A percentile compares a stretch with the other conserved stretches of the same genome.
phyloP scores from a whole-genome alignment of 2,329 filamentous ascomycete species.

The Clonostachys rosea region DNA sequence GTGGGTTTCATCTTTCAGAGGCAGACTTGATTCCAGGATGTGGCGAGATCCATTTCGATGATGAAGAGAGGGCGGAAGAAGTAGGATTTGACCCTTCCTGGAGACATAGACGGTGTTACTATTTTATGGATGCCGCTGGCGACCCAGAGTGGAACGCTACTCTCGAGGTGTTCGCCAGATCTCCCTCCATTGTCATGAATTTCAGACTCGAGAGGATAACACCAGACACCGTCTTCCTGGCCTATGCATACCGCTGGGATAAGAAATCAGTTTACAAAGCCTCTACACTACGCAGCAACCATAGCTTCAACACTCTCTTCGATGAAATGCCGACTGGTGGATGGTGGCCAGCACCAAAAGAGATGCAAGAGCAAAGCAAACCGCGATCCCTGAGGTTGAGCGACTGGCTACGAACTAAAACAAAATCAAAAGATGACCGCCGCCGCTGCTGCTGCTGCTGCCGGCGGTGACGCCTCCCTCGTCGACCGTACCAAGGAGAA shows the following conservation, averaged over 20 bases:
- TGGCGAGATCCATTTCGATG: no score
- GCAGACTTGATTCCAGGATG: not conserved
- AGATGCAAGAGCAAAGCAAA: no score
- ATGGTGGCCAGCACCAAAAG: no score
- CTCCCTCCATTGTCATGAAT: not conserved
- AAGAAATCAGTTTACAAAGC: not conserved
- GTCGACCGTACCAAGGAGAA: slow-evolving; percentile 59
- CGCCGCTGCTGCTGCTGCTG: slow-evolving; percentile 50
- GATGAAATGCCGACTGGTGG: no score
- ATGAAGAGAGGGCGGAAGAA: no score
- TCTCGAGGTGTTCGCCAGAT: not conserved
- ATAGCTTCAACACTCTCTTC: no score
- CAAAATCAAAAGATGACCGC: slow-evolving; percentile 29
- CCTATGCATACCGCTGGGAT: not conserved
- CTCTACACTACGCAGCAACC: not conserved
- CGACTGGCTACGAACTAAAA: no score
- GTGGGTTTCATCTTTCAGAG: not conserved
- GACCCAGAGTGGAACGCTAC: not conserved
- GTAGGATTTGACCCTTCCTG: not conserved
- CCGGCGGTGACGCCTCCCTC: slow-evolving; percentile 40
- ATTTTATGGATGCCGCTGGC: not conserved
- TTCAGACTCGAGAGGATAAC: not conserved
- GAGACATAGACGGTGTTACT: not conserved
- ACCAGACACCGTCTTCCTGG: not conserved
- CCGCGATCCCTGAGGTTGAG: no score